phyloP scores from a whole-genome alignment of 1,284 basidiomycete species.

The Schizophyllum amplum region DNA sequence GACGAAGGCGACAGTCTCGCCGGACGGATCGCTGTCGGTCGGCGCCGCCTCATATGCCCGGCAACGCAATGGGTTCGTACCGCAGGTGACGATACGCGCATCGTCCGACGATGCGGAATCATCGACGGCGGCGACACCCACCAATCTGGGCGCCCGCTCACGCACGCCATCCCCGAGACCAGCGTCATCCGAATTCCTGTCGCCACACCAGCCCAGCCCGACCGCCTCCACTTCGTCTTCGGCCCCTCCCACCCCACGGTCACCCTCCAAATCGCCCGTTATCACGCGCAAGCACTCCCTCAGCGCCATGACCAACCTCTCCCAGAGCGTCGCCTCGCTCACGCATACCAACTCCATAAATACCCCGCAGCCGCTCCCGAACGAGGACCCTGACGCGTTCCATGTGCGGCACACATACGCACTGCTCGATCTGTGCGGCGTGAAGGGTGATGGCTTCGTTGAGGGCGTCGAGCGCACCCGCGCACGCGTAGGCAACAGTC shows the following conservation, averaged over 20 bases:
- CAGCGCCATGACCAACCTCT: slow-evolving; percentile 17
- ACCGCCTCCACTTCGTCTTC: slow-evolving; percentile 27
- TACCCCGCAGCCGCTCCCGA: slow-evolving; percentile 52
- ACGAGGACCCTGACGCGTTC: slow-evolving; percentile 78
- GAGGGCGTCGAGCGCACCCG: slow-evolving; percentile 91
- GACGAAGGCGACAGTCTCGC: slow-evolving; percentile 17
- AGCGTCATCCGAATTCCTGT: slow-evolving; percentile 6
- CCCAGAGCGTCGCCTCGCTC: slow-evolving; percentile 27
- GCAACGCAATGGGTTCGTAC: background rate
- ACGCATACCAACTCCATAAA: slow-evolving; percentile 38
- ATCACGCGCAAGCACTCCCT: slow-evolving; percentile 17
- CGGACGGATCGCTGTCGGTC: slow-evolving; percentile 19
- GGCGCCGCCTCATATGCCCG: slow-evolving; percentile 17
- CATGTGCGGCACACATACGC: slow-evolving; percentile 88
- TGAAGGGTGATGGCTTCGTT: slow-evolving; percentile 86
- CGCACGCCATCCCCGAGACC: slow-evolving; percentile 9
- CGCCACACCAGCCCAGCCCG: slow-evolving; percentile 19
- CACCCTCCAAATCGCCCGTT: slow-evolving; percentile 21
- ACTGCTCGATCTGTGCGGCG: slow-evolving; percentile 73
- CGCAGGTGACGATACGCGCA: background rate
- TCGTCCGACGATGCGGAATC: background rate
- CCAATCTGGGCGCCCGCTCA: slow-evolving; percentile 9
- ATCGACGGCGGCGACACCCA: background rate
- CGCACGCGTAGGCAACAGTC: slow-evolving; percentile 61
- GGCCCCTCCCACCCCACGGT: slow-evolving; percentile 21